These are phyloP conservation scores for Daldinia bambusicola DNA, from an alignment of 495 filamentous ascomycete genomes.

Conservation along the genomic window DNA sequence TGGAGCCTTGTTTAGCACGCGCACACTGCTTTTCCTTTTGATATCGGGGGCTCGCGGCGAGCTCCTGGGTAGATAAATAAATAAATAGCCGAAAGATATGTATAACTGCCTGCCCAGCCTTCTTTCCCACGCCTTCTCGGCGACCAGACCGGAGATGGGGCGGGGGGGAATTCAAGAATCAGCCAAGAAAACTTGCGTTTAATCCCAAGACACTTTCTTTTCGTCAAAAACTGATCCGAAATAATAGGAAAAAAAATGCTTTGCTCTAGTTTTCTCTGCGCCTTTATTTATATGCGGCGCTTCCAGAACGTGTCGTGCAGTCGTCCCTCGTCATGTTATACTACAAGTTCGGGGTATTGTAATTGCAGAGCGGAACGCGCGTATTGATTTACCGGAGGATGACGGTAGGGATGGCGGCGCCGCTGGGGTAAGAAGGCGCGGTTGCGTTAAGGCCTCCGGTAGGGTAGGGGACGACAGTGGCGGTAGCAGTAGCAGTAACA, in stretches of 20 bases:
- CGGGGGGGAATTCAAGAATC: constrained; percentile 4
- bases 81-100: constrained; percentile 1
- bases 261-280: background rate
- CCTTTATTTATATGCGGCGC: background rate
- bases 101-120: constrained; percentile 1
- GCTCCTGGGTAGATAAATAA: background rate
- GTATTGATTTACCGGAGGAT: constrained; percentile 21
- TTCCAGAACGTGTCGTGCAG: constrained; percentile 22
- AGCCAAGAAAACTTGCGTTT: constrained; percentile 12
- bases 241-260: constrained; percentile 17
- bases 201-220: constrained; percentile 15
- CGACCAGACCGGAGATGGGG: constrained; percentile 22
- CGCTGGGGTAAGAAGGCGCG: background rate
- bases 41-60: background rate
- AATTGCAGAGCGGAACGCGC: constrained; percentile 18
- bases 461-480: background rate
- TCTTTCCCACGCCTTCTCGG: constrained; percentile 15
- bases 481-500: no score
- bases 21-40: background rate
- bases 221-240: constrained; percentile 26
- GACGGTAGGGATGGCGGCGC: constrained; percentile 34
- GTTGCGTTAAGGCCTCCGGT: background rate
- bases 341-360: constrained; percentile 28
- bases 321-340: constrained; percentile 38
- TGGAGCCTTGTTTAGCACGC: background rate